phyloP scores from a whole-genome alignment of 2,329 filamentous ascomycete species.

The Alternaria gaisen region DNA sequence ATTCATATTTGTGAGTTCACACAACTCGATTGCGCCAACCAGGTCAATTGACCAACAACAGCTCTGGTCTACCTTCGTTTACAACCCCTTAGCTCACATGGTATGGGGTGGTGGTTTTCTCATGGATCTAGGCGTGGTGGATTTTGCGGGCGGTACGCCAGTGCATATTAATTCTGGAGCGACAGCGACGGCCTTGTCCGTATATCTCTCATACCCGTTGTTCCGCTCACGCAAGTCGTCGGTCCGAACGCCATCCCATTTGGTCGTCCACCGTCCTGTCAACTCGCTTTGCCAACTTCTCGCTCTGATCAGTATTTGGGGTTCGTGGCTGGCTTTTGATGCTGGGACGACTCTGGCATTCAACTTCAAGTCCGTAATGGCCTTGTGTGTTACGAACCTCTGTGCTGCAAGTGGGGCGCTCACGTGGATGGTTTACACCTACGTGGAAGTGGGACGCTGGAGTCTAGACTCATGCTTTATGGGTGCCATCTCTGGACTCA shows the following conservation, averaged over 20 bases:
- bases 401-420: slow-evolving; percentile 59
- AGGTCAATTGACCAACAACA: slow-evolving; percentile 20
- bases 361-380: slow-evolving; percentile 62
- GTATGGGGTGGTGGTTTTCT: slow-evolving; percentile 59
- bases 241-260: slow-evolving; percentile 57
- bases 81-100: slow-evolving; percentile 60
- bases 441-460: slow-evolving; percentile 55
- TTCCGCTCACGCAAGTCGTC: slow-evolving; percentile 58
- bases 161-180: slow-evolving; percentile 52
- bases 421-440: slow-evolving; percentile 59
- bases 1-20: slow-evolving; percentile 55
- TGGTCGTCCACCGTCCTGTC: slow-evolving; percentile 58
- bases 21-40: neutral
- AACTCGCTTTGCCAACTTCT: slow-evolving; percentile 60
- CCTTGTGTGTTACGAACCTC: slow-evolving; percentile 60
- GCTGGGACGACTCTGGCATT: slow-evolving; percentile 60
- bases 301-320: slow-evolving; percentile 61
- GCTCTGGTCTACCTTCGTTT: slow-evolving; percentile 61
- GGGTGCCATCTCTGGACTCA: slow-evolving; percentile 62
- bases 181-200: slow-evolving; percentile 55
- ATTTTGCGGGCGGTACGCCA: slow-evolving; percentile 58
- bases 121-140: slow-evolving; percentile 56
- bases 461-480: slow-evolving; percentile 62
- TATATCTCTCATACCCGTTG: slow-evolving; percentile 62
- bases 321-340: slow-evolving; percentile 62